phyloP scores from a whole-genome alignment of 2,329 filamentous ascomycete genomes.

The Helicocarpus griseus region DNA sequence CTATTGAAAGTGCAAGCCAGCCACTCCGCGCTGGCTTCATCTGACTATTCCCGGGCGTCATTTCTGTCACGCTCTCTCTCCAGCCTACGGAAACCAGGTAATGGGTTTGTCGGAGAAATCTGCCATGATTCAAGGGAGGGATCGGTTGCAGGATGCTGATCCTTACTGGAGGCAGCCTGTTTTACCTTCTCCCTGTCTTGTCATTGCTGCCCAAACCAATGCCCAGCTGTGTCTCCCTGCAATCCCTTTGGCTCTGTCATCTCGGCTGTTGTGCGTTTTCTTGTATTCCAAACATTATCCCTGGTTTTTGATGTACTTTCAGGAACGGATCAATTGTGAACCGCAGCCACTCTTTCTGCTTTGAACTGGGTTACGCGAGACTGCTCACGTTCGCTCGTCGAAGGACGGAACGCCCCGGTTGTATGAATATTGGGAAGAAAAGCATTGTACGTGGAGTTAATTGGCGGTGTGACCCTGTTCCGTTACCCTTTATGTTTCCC shows the following conservation, averaged over 20 bases:
- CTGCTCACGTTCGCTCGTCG: neutral
- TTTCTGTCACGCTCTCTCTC: neutral
- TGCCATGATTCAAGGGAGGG: neutral
- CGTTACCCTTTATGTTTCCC: neutral
- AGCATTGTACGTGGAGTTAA: neutral
- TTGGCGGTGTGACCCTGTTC: slow-evolving; percentile 3
- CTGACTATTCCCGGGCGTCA: neutral
- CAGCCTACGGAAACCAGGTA: neutral
- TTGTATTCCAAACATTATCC: neutral
- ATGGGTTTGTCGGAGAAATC: neutral
- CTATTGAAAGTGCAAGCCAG: neutral
- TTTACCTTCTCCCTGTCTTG: neutral
- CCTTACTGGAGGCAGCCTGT: neutral
- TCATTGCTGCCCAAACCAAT: slow-evolving; percentile 9
- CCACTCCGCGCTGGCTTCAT: neutral
- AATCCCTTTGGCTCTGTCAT: slow-evolving; percentile 6
- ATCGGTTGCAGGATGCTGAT: slow-evolving; percentile 10
- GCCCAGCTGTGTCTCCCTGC: neutral
- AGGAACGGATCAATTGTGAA: neutral
- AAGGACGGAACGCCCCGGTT: neutral
- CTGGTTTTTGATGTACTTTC: neutral
- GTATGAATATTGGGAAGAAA: neutral
- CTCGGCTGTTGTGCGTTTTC: slow-evolving; percentile 1
- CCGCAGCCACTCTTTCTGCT: neutral
- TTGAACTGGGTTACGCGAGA: neutral